These are phyloP conservation scores for Auricularia heimuer DNA, from an alignment of 768 basidiomycete species.

Conservation along the genomic window DNA sequence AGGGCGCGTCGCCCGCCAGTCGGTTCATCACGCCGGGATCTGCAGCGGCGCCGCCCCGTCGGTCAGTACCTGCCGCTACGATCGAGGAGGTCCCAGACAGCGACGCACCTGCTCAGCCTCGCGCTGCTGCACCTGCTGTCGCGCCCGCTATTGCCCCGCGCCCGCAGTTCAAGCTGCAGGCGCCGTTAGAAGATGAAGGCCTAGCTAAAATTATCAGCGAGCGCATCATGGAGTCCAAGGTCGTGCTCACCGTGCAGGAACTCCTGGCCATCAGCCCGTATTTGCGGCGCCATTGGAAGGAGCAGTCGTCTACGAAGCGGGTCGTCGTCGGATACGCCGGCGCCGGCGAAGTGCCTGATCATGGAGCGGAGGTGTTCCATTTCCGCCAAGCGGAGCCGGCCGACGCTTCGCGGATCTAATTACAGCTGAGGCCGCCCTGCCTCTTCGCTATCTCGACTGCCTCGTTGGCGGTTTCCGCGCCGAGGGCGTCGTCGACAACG, in stretches of 20 bases:
- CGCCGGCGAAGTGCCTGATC: neutral
- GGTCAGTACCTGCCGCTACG: neutral
- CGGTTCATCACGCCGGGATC: neutral
- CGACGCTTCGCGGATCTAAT: neutral
- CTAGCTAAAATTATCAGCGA: neutral
- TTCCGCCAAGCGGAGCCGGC: neutral
- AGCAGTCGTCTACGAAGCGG: neutral
- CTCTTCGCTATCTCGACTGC: neutral
- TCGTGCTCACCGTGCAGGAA: neutral
- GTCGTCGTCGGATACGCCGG: neutral
- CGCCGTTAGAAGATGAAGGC: neutral
- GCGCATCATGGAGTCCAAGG: neutral
- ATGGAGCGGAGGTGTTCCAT: neutral
- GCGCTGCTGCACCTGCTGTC: neutral
- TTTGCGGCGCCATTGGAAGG: neutral
- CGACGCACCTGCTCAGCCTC: neutral
- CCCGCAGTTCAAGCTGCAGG: neutral
- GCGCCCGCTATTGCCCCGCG: neutral
- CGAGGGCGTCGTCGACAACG: neutral
- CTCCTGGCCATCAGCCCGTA: neutral
- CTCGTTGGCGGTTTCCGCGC: neutral
- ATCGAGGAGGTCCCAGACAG: neutral
- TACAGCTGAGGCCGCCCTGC: neutral
- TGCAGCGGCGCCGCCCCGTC: neutral
- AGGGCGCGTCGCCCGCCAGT: too few species aligned